Conservation (phyloP, 805 yeast species). For the Danielia reshetovae region DNA sequence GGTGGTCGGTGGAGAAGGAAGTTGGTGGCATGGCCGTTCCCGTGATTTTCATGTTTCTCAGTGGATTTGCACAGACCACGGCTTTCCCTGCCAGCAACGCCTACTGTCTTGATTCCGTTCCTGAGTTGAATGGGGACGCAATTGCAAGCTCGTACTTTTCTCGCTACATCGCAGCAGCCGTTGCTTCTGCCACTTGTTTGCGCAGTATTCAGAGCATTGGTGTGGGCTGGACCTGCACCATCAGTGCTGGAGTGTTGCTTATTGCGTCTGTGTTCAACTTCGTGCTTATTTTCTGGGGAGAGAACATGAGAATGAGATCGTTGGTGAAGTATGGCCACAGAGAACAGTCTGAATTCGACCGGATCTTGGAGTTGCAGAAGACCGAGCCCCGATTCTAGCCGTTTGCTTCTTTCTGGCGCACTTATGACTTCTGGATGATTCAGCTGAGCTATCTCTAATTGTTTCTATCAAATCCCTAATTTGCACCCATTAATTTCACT, state of each 20-base stretch:
- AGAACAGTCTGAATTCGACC: not conserved
- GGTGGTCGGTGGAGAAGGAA: conserved; percentile 47
- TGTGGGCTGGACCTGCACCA: conserved; percentile 54
- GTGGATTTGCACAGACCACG: conserved; percentile 49
- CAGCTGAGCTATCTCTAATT: too few species aligned
- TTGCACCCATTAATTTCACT: too few species aligned
- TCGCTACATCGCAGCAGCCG: conserved; percentile 48
- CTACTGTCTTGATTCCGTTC: conserved; percentile 57
- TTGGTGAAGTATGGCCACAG: conserved; percentile 3
- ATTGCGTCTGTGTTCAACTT: conserved; percentile 32
- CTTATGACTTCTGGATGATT: too few species aligned
- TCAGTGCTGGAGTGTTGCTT: conserved; percentile 42
- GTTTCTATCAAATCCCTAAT: too few species aligned
- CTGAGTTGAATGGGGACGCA: conserved; percentile 51
- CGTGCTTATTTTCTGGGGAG: conserved; percentile 38
- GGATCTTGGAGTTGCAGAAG: not conserved
- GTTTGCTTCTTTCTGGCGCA: too few species aligned
- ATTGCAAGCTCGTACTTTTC: conserved; percentile 51
- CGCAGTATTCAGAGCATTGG: conserved; percentile 46
- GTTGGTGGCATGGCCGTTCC: conserved; percentile 57
- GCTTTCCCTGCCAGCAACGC: conserved; percentile 52
- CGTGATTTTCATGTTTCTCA: conserved; percentile 43
- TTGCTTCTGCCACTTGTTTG: conserved; percentile 48
- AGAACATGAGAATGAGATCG: conserved; percentile 24
- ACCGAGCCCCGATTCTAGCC: not conserved